Conservation (phyloP, 306 rosid genomes). For the Acacia crassicarpa region DNA sequence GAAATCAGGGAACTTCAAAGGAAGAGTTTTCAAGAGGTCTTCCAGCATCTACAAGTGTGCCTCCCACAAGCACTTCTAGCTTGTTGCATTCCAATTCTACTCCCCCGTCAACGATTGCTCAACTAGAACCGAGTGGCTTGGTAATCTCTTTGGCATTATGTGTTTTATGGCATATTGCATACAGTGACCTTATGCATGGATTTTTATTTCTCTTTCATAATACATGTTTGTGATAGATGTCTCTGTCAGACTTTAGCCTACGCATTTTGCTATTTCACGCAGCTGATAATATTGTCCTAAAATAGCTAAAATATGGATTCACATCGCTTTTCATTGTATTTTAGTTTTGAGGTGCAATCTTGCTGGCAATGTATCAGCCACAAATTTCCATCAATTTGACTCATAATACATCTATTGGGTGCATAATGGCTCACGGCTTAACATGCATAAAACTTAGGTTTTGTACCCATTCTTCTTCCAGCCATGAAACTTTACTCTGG, state of each 20-base stretch:
- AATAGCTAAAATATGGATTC: neutral
- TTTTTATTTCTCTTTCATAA: neutral
- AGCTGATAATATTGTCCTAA: neutral
- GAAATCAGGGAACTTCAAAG: constrained; percentile 50
- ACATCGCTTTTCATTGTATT: neutral
- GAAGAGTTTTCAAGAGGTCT: constrained; percentile 75
- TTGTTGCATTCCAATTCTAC: constrained; percentile 49
- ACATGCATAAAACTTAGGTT: neutral
- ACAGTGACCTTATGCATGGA: neutral
- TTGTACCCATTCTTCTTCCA: neutral
- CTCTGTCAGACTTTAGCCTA: neutral
- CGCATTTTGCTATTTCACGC: neutral
- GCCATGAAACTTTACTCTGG: neutral
- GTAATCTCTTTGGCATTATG: constrained; percentile 32
- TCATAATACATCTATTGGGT: neutral
- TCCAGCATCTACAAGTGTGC: constrained; percentile 48
- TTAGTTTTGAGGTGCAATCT: neutral
- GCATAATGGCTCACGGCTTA: constrained; percentile 15
- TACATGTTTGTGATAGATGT: neutral
- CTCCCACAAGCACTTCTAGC: constrained; percentile 50
- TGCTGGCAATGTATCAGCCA: neutral
- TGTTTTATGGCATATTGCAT: neutral
- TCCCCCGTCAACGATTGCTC: constrained; percentile 51
- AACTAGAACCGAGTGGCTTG: constrained; percentile 45
- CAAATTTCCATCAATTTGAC: neutral